Evolutionary conservation across 331 rosid genomes (phyloP), one percentile per base, ranked within the genome.

Genomic region (Malus hybrid): DNA sequence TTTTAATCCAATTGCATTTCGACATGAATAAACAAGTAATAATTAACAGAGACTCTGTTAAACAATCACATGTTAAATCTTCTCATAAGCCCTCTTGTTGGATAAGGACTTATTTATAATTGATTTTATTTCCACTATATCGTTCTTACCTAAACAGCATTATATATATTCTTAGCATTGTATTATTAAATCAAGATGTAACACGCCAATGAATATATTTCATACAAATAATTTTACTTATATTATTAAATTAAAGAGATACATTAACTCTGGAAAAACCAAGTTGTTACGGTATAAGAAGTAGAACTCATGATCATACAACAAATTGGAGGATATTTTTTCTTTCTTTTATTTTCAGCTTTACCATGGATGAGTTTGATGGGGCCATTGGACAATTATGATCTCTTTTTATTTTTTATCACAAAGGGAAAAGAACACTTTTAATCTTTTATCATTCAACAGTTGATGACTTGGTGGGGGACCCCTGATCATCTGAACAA

Each of bases 391-490:
- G 65, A 71, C 12, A 71, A 71, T 71, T 56, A 20, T 34, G 55
- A 36, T 62, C 60, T 78, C 83, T 56, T 68, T 8, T 8, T 31
- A 5, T 12, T 18, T 75, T 52, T 67, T 63, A 54, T 79, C 73
- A 71, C 83, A 65, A 78, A 78, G 57, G 66, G 4, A 74, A 91
- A 88, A 89, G 87, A 80, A 80, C 82, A 70, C 93, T 84, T 88
- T 24, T 24, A 24, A 24, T 24, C 24, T 24, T 24, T 91, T 89
- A 86, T 87, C 81, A 76, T 72, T 71, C 86, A 87, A 81, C 85
- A 78, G 80, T 71, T 70, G 66, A 81, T 71, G 69, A 56, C 67
- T 84, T 80, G 71, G 68, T 70, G 71, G 12, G 63, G 90, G 88
- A 63, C 70, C 91, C 87, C 77, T 6, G 72, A 62, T 65, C 61